Base-by-base conservation (phyloP, 2,329 filamentous ascomycete genomes). In the Xylaria sp. region DNA sequence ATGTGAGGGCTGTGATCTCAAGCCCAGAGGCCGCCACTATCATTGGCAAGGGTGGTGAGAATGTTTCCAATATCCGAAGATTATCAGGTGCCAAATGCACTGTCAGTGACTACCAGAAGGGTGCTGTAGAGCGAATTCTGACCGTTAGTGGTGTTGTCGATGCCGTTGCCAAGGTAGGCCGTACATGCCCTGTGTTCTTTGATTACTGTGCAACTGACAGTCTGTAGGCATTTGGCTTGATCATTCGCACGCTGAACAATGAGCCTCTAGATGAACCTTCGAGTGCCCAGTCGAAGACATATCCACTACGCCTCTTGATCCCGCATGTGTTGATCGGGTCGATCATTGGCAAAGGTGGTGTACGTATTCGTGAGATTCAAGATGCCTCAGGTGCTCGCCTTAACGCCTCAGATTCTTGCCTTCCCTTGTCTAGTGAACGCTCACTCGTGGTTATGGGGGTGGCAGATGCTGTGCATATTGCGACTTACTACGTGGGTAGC, bases 401-500 rank as follows among this genome's bases (percentile, higher is more conserved):
- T 55, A 99, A 99, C 81, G 96, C 96, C 31, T 99, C 96, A 7
- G 96, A 98, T 80, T 92, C 94, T 5, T 97, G 94, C 79, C 88
- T 99, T 65, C 96, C 96, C 58, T 88, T 98, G 70, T 99, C 96
- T 20, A 97, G 94, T 68, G 96, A 99, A 83, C 93, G 96, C 57
- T 98, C 96, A n/a, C 89, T 99, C 58, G 95, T 99, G 61, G 94
- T 99, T 36, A 94, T 98, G 82, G 96, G 96, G 80, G 96, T 99
- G 67, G 96, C 96, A 63, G 96, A 99, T 84, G 95, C 96, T 67
- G 95, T 99, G 58, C 96, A 99, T 83, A 99, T 99, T 81, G 96
- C 96, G 58, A 97, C 96, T 46, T 99, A 98, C 85, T 99, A 99
- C 78, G 94, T 99, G 72, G 95, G 94, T 65, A 97, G 95, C 82